Conservation (phyloP, 441 rosid species). For the Theobroma grandiflorum region DNA sequence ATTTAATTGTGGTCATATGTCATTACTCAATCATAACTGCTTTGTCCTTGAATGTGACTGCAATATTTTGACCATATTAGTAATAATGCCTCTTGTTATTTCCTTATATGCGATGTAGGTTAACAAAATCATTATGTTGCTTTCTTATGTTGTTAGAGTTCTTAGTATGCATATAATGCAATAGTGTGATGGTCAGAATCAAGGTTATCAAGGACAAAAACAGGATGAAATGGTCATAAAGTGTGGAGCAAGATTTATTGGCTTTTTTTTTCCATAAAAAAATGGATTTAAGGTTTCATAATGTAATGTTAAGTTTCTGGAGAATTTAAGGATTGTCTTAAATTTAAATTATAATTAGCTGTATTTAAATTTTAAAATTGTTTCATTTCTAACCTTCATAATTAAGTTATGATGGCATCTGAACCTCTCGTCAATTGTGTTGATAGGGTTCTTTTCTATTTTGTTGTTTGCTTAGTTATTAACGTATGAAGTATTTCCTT, state of each 20-base stretch:
- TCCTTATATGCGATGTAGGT: background rate
- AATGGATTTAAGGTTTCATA: background rate
- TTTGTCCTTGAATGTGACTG: background rate
- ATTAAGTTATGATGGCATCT: background rate
- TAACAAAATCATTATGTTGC: background rate
- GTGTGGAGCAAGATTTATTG: background rate
- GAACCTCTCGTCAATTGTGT: background rate
- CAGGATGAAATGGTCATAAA: background rate
- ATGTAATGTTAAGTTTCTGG: background rate
- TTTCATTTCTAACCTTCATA: slow-evolving; percentile 11
- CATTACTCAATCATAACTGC: background rate
- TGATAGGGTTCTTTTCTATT: background rate
- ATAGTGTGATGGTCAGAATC: background rate
- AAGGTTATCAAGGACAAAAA: background rate
- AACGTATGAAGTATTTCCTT: background rate
- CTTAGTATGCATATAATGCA: background rate
- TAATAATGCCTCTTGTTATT: background rate
- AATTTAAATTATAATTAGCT: background rate
- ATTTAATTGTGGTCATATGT: background rate
- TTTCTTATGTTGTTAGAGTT: background rate
- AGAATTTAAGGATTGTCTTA: background rate
- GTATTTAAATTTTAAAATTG: background rate
- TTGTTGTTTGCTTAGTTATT: background rate
- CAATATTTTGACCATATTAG: background rate
- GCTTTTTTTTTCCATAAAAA: background rate